Conservation (phyloP, 2,329 filamentous ascomycete genomes). For the Colletotrichum liriopes region DNA sequence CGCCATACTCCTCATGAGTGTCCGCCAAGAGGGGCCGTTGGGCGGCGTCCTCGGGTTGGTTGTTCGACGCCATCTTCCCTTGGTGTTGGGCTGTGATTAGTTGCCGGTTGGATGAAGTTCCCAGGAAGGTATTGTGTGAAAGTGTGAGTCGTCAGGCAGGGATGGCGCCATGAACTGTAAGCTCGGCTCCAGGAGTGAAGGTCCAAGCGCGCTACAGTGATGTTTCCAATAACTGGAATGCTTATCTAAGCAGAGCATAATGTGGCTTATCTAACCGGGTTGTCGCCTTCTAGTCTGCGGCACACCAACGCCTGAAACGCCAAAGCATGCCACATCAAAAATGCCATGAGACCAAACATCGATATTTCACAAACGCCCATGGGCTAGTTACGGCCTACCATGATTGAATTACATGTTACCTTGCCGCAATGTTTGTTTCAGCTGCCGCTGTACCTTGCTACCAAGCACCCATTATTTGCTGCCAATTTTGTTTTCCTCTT, state of each 20-base stretch:
- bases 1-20: slow-evolving; percentile 32
- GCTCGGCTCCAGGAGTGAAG: background rate
- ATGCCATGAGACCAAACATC: background rate
- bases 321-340: background rate
- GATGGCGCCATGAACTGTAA: slow-evolving; percentile 30
- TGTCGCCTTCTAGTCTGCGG: too few species aligned
- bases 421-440: background rate
- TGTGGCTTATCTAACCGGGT: background rate
- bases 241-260: background rate
- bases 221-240: background rate
- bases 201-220: background rate
- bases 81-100: slow-evolving; percentile 5
- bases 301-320: too few species aligned
- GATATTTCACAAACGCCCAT: background rate
- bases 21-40: slow-evolving; percentile 39
- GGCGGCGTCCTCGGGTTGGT: slow-evolving; percentile 17
- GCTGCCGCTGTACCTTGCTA: background rate
- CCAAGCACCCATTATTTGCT: too few species aligned
- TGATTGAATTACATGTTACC: background rate
- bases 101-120: slow-evolving; percentile 22
- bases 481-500: too few species aligned
- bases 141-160: slow-evolving; percentile 16
- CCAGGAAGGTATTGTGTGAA: slow-evolving; percentile 11
- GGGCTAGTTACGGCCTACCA: too few species aligned
- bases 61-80: slow-evolving; percentile 22